Conservation (phyloP, 1,284 basidiomycete genomes). For the Cutaneotrichosporon sp. region DNA sequence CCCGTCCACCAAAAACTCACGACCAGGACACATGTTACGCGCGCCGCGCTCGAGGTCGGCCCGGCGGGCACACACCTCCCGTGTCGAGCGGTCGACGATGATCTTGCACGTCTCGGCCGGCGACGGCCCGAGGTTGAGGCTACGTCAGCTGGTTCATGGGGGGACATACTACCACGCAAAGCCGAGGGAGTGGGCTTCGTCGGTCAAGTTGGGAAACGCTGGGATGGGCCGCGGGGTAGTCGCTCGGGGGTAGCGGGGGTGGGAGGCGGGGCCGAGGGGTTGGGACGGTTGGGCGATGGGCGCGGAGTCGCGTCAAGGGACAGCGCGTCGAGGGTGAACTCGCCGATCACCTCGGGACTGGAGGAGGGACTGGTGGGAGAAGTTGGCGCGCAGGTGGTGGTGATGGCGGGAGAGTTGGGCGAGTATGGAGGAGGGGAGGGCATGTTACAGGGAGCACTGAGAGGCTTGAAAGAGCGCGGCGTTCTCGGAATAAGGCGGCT, state of each 20-base stretch:
- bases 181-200: background rate
- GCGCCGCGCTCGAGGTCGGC: background rate
- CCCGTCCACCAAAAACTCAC: conserved; percentile 8
- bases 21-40: conserved; percentile 15
- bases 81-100: background rate
- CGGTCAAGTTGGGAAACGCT: background rate
- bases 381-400: too few relatives aligned
- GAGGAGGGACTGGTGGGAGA: too few relatives aligned
- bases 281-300: background rate
- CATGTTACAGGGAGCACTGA: too few relatives aligned
- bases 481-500: too few relatives aligned
- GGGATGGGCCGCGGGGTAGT: background rate
- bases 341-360: too few relatives aligned
- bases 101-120: conserved; percentile 11
- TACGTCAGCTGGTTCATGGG: background rate
- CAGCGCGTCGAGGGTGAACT: too few relatives aligned
- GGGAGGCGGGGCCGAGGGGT: background rate
- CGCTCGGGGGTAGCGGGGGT: background rate
- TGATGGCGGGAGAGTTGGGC: too few relatives aligned
- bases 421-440: too few relatives aligned
- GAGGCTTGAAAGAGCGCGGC: too few relatives aligned
- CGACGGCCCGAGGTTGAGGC: conserved; percentile 4
- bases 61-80: background rate
- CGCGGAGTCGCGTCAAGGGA: background rate
- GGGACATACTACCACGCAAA: conserved; percentile 1